These are phyloP conservation scores for Wickerhamomyces canadensis DNA, from an alignment of 805 yeast species.

Conservation along the genomic window DNA sequence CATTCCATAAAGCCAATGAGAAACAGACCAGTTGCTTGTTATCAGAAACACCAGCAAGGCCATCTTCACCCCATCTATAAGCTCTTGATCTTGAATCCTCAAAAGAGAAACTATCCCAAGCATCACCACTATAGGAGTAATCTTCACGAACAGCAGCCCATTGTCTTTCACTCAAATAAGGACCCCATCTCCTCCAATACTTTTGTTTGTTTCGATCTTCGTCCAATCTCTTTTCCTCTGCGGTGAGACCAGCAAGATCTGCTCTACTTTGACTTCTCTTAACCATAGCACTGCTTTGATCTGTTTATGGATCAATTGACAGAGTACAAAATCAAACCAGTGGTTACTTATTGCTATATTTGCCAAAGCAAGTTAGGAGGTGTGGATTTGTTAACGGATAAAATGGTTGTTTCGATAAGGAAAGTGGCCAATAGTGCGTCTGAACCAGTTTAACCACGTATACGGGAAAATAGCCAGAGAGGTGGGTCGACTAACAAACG, in stretches of 20 bases:
- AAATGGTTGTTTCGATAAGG: too few species aligned
- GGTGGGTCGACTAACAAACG: too few species aligned
- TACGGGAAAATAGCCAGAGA: too few species aligned
- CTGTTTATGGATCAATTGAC: too few species aligned
- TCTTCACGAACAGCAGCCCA: constrained; percentile 84
- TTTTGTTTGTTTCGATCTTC: constrained; percentile 30
- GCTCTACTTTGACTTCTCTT: constrained; percentile 20
- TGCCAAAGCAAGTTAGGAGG: too few species aligned
- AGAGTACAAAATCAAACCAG: too few species aligned
- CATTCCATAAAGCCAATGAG: constrained; percentile 90
- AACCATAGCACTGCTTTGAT: too few species aligned
- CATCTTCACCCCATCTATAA: constrained; percentile 96
- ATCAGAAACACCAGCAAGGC: constrained; percentile 85
- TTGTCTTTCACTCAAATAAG: constrained; percentile 81
- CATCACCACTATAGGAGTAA: constrained; percentile 80
- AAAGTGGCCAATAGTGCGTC: too few species aligned
- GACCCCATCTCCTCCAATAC: constrained; percentile 90
- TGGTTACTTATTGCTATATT: too few species aligned
- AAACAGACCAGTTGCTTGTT: constrained; percentile 72
- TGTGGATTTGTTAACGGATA: too few species aligned
- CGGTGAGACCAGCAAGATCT: constrained; percentile 22
- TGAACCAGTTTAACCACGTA: too few species aligned
- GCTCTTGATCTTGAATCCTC: constrained; percentile 77
- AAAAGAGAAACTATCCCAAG: constrained; percentile 85
- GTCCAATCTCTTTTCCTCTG: constrained; percentile 31